These are phyloP conservation scores for Podaxis sp. DNA, from an alignment of 768 basidiomycete species.

Conservation along the genomic window DNA sequence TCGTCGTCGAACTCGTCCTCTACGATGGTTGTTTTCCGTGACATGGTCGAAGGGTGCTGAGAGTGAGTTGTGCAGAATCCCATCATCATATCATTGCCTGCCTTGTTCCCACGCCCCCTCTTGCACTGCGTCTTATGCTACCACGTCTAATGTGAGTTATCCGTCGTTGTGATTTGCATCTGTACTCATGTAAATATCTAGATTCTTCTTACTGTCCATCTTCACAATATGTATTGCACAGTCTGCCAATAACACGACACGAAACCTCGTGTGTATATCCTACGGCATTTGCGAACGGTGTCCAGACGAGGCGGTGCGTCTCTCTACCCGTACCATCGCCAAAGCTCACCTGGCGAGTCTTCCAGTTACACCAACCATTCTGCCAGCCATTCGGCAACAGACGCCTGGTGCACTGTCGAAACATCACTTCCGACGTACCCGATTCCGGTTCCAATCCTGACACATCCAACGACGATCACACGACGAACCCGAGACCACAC, in stretches of 20 bases:
- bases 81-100: constrained; percentile 1
- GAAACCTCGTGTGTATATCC: constrained; percentile 42
- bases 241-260: constrained; percentile 14
- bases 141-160: constrained; percentile 2
- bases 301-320: constrained; percentile 58
- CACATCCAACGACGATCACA: neutral
- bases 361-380: constrained; percentile 79
- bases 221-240: neutral
- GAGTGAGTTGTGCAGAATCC: constrained; percentile 5
- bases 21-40: constrained; percentile 64
- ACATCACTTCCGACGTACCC: constrained; percentile 26
- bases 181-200: neutral
- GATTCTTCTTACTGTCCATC: neutral
- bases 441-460: neutral
- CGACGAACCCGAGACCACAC: neutral
- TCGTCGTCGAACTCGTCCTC: constrained; percentile 94
- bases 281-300: constrained; percentile 63
- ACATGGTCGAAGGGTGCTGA: constrained; percentile 35
- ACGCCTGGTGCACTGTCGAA: constrained; percentile 79
- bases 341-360: neutral
- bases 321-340: constrained; percentile 2
- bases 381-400: constrained; percentile 97
- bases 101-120: constrained; percentile 14
- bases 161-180: neutral
- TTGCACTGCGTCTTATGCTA: neutral